These are phyloP conservation scores for Corylus heterophylla DNA, from an alignment of 306 rosid species.

Conservation along the genomic window DNA sequence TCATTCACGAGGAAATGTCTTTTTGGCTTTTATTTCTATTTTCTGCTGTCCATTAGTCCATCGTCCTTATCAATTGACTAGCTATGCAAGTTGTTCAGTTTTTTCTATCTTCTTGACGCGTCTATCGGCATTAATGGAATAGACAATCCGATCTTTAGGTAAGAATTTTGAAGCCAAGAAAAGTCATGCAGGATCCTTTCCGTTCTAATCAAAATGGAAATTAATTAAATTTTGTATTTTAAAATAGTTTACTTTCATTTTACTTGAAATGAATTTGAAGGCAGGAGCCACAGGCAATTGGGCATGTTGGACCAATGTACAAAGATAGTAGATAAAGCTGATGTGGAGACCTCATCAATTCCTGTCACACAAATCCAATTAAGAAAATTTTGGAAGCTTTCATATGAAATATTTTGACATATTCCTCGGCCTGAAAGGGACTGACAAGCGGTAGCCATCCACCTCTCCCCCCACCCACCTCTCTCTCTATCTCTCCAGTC, in stretches of 20 bases:
- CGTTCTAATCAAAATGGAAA: no score
- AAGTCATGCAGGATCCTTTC: not conserved
- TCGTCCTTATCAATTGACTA: not conserved
- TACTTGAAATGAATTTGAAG: no score
- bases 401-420: conserved; percentile 3
- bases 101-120: not conserved
- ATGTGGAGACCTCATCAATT: conserved; percentile 26
- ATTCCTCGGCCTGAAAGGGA: conserved; percentile 29
- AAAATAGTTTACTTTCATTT: no score
- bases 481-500: not conserved
- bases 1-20: not conserved
- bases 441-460: conserved; percentile 4
- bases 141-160: not conserved
- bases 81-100: not conserved
- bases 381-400: not conserved
- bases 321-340: conserved; percentile 28
- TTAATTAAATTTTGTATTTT: no score
- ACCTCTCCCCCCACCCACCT: not conserved
- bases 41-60: not conserved
- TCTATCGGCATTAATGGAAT: not conserved
- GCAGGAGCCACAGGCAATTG: not conserved
- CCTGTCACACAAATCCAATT: not conserved
- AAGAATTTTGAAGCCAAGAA: not conserved
- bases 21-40: not conserved
- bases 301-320: not conserved